Percentiles rank a stretch among this genome's conserved stretches.
phyloP scores from a whole-genome alignment of 148 eudicot species.

The Rhododendron molle region DNA sequence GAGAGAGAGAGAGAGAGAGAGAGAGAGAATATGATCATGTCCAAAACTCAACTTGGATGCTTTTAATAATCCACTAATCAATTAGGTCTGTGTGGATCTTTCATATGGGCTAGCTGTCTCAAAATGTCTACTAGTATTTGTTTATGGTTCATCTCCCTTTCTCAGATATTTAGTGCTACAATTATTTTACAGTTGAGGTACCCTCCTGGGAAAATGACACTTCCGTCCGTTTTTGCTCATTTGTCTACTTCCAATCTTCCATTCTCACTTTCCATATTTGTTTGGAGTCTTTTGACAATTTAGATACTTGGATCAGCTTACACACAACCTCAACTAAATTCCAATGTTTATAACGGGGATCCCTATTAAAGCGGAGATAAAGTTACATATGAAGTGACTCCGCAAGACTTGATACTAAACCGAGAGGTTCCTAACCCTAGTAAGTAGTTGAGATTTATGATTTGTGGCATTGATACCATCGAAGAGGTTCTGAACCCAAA shows the following conservation, averaged over 20 bases:
- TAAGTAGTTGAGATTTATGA: too few relatives aligned
- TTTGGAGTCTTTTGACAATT: not conserved
- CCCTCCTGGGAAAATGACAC: not conserved
- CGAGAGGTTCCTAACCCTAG: too few relatives aligned
- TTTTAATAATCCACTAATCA: not conserved
- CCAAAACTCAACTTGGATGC: not conserved
- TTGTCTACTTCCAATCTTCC: not conserved
- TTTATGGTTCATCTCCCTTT: not conserved
- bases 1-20: too few relatives aligned
- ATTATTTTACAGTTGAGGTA: not conserved
- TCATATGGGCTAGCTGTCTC: conserved; percentile 1
- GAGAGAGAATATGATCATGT: not conserved
- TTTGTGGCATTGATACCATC: too few relatives aligned
- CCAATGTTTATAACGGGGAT: not conserved
- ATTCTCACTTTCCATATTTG: not conserved
- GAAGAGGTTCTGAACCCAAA: too few relatives aligned
- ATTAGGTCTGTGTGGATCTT: not conserved
- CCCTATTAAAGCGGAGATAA: not conserved
- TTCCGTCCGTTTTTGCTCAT: not conserved
- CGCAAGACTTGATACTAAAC: not conserved
- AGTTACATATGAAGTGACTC: not conserved
- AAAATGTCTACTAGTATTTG: not conserved
- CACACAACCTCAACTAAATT: too few relatives aligned
- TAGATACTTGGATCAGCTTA: too few relatives aligned
- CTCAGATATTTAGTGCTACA: not conserved